phyloP scores from a whole-genome alignment of 2,329 filamentous ascomycete species.

The Purpureocillium lavendulum region DNA sequence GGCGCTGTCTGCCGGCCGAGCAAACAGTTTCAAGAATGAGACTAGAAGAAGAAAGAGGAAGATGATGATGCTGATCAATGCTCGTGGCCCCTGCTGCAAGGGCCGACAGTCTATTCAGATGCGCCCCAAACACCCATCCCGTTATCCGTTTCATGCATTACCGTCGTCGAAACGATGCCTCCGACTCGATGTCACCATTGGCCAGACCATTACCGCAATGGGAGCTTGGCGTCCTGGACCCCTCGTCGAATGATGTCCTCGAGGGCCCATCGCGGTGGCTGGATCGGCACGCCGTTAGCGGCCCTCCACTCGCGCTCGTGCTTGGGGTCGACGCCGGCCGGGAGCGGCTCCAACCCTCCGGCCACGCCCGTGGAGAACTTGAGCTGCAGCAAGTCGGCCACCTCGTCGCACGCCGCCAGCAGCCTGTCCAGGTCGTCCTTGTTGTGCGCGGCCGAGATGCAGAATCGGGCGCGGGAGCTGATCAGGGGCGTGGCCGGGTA shows the following conservation, averaged over 20 bases:
- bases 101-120: slow-evolving; percentile 7
- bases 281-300: slow-evolving; percentile 57
- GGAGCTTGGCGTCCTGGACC: slow-evolving; percentile 66
- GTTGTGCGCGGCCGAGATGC: slow-evolving; percentile 90
- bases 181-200: slow-evolving; percentile 2
- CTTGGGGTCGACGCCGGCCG: slow-evolving; percentile 61
- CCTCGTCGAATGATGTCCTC: slow-evolving; percentile 71
- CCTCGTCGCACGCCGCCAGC: slow-evolving; percentile 81
- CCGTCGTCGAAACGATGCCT: slow-evolving; percentile 12
- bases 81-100: slow-evolving; percentile 1
- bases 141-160: slow-evolving; percentile 5
- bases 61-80: not conserved
- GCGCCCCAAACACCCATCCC: slow-evolving; percentile 12
- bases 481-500: slow-evolving; percentile 96
- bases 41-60: not conserved
- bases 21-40: slow-evolving; percentile 1
- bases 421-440: slow-evolving; percentile 95
- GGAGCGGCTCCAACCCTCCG: slow-evolving; percentile 71
- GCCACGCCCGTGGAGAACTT: slow-evolving; percentile 97
- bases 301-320: slow-evolving; percentile 62
- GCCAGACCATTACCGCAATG: slow-evolving; percentile 46
- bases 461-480: slow-evolving; percentile 90
- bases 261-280: slow-evolving; percentile 74
- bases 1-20: not conserved
- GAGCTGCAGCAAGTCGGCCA: slow-evolving; percentile 84